A percentile compares a stretch with the other conserved stretches of the same genome.
Conservation (phyloP, 1,284 basidiomycete genomes). For the Ceratorhiza oryzae-sativae region DNA sequence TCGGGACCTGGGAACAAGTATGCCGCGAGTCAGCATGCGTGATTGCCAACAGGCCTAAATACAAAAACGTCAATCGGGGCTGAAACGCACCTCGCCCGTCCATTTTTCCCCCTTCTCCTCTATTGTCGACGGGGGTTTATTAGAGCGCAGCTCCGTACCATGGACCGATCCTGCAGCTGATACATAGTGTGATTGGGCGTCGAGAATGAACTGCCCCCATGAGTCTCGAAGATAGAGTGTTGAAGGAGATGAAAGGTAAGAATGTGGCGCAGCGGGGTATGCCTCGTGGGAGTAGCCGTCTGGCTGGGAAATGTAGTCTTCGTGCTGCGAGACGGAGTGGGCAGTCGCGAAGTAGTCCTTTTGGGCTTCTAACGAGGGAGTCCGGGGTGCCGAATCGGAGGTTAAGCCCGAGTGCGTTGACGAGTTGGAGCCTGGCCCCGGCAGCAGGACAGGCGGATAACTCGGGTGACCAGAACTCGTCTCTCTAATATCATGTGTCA, state of each 20-base stretch:
- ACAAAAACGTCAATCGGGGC: constrained; percentile 19
- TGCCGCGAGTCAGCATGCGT: background rate
- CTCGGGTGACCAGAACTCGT: constrained; percentile 7
- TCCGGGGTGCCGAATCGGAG: constrained; percentile 26
- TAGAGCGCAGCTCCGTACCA: constrained; percentile 21
- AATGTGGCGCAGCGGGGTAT: constrained; percentile 23
- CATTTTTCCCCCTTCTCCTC: constrained; percentile 35
- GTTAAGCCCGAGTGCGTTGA: constrained; percentile 28
- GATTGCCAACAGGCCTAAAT: constrained; percentile 5
- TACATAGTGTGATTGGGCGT: constrained; percentile 31
- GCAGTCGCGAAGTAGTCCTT: constrained; percentile 17
- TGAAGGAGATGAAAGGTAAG: constrained; percentile 26
- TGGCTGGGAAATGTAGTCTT: constrained; percentile 13
- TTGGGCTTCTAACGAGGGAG: constrained; percentile 19
- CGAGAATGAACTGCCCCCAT: constrained; percentile 28
- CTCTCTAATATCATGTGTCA: constrained; percentile 3
- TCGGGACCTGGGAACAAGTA: constrained; percentile 29
- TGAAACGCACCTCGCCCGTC: constrained; percentile 35
- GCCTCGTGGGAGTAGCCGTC: constrained; percentile 28
- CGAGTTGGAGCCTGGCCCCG: constrained; percentile 23
- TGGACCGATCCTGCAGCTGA: constrained; percentile 26
- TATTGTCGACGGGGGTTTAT: constrained; percentile 23
- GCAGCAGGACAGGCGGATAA: background rate
- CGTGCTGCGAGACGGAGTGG: background rate
- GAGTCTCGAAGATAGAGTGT: constrained; percentile 33